Evolutionary conservation across 805 yeast genomes (phyloP), one percentile per base, ranked within the genome.

Genomic region (Starmerella vaccinii): DNA sequence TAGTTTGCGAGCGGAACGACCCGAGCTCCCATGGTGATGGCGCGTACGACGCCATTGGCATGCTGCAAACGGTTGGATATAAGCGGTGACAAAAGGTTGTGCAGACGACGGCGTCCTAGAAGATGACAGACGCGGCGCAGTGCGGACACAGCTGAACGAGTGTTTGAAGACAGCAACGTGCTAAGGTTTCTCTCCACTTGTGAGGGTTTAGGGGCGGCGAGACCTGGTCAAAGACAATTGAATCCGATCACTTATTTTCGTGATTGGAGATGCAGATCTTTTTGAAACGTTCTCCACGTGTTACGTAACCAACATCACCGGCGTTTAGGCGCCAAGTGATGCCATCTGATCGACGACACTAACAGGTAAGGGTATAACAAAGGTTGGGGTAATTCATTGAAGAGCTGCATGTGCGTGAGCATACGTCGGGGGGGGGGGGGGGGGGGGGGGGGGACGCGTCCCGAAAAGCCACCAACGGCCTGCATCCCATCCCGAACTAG

Each of bases 11-110:
- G n/a, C 45, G 45, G 19, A 41, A 41, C 16, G 45, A 24, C 23
- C 45, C 45, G n/a, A 41, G 45, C 34, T 41, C 45, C 45, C 45
- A 41, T 16, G 45, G 33, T 16, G 45, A 27, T 8, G 33, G 24
- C 19, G 45, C 45, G 45, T 41, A 41, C 26, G 45, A 41, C 21
- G 45, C 45, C 45, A 41, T 41, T 41, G 45, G 45, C 45, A 41
- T 41, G 45, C 45, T 27, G 33, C 34, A 26, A 34, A 27, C 34
- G 45, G 34, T 33, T 23, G 45, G 45, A 26, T 12, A 27, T 27
- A 41, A 41, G 45, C 45, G 33, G 45, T 4, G 8, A 21, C 12
- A 19, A 34, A 18, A 13, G 19, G 27, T 15, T 24, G 45, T 19
- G 45, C 23, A 10, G 16, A 34, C 23, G 34, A 4, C 21, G 34